Evolutionary conservation across 352 stramenopile species (phyloP).

Genomic region (Pythium plurisporium): DNA sequence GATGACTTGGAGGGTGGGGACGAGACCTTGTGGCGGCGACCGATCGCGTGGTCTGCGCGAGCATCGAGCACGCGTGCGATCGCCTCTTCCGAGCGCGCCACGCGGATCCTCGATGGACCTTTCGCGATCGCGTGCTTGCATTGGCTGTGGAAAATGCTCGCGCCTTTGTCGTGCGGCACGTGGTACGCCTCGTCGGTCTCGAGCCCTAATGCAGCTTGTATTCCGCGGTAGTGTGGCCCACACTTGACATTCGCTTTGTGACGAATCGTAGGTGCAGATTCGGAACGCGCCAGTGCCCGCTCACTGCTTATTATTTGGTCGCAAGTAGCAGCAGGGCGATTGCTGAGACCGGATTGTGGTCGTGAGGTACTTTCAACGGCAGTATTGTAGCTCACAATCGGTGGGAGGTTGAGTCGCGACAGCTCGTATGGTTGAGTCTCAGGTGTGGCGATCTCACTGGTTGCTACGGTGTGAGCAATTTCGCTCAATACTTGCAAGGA

Average conservation of each 20-base stretch:
- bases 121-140: slow-evolving; percentile 29
- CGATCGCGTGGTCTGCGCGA: slow-evolving; percentile 36
- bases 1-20: slow-evolving; percentile 19
- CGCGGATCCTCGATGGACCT: slow-evolving; percentile 35
- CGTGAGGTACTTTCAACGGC: background rate
- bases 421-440: no score
- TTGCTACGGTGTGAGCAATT: no score
- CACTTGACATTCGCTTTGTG: background rate
- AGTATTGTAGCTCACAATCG: background rate
- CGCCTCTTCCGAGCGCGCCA: slow-evolving; percentile 33
- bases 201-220: slow-evolving; percentile 34
- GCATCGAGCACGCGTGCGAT: slow-evolving; percentile 39
- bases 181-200: slow-evolving; percentile 28
- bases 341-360: slow-evolving; percentile 2
- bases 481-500: no score
- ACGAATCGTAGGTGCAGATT: slow-evolving; percentile 42
- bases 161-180: slow-evolving; percentile 33
- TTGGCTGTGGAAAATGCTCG: slow-evolving; percentile 50
- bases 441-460: no score
- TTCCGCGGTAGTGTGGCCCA: slow-evolving; percentile 38
- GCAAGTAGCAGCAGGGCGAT: background rate
- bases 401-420: background rate
- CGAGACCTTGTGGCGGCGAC: slow-evolving; percentile 17
- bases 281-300: slow-evolving; percentile 28
- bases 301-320: background rate